Evolutionary conservation across 805 yeast species (phyloP), one percentile per base, ranked within the genome.

Genomic region (Myxozyma sirexii): DNA sequence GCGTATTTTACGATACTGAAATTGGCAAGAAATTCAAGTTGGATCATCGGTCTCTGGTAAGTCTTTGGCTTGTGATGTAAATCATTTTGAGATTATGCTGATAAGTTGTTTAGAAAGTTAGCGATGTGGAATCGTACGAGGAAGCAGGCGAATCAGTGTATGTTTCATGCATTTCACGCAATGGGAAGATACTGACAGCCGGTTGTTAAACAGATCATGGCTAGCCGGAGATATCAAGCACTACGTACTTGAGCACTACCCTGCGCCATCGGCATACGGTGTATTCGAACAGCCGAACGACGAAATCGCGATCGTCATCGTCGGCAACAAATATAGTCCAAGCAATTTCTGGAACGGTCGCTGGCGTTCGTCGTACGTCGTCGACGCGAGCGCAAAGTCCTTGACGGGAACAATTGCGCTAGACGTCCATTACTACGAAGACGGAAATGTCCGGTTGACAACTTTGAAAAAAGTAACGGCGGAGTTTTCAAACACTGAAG

Each of bases 391-490:
- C 0, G 62, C 70, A 0, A 69, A 71, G 0, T 55, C 71, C 5
- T 62, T 88, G 15, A 66, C 65, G 2, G 97, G 96, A 3, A 42
- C 59, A 17, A 79, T 90, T 37, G 73, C 72, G 21, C 80, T 91
- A 33, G 92, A 89, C 65, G 87, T 92, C 42, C 99, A 93, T 74
- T 94, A 92, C 73, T 94, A 82, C 72, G 99, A 93, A 75, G 98
- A 93, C 67, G 99, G 99, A 31, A 93, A 93, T 70, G 98, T 93
- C 19, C 81, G 93, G 54, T 81, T 94, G 69, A 84, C 82, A 62
- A 77, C 85, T 1, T 63, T 64, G 6, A 76, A 79, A 59, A 54
- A 64, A 17, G 67, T 73, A 21, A 21, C 59, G 27, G 35, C 63
- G 2, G 45, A 55, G 15, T 59, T 61, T 19, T 50, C 64, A 2